Conservation (phyloP, 1,284 basidiomycete genomes). For the Melampsora larici-populina region DNA sequence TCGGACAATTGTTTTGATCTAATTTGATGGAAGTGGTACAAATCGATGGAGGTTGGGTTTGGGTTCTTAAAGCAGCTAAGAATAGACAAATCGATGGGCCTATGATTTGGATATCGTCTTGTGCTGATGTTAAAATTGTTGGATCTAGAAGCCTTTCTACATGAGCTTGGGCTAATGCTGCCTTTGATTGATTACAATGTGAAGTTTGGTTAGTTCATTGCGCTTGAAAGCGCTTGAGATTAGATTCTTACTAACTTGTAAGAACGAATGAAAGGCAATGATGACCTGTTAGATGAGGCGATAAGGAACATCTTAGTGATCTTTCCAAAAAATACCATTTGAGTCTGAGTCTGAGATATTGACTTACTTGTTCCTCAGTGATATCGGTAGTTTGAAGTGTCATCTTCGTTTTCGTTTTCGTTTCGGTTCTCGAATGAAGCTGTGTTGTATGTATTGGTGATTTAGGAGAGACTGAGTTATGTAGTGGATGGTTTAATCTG, state of each 20-base stretch:
- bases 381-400: constrained; percentile 18
- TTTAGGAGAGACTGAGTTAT: no score
- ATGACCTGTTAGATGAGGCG: constrained; percentile 4
- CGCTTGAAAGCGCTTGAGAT: not conserved
- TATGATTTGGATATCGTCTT: constrained; percentile 35
- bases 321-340: not conserved
- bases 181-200: not conserved
- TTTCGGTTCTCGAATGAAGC: no score
- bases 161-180: constrained; percentile 39
- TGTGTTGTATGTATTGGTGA: no score
- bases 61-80: constrained; percentile 18
- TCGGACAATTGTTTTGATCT: constrained; percentile 22
- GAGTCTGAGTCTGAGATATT: not conserved
- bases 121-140: constrained; percentile 12
- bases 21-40: constrained; percentile 17
- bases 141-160: constrained; percentile 21
- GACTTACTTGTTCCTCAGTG: constrained; percentile 25
- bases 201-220: not conserved
- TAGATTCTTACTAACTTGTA: constrained; percentile 11
- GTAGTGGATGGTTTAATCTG: no score
- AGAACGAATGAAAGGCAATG: constrained; percentile 36
- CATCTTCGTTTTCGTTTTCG: not conserved
- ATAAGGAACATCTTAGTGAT: not conserved
- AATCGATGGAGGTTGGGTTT: constrained; percentile 26
- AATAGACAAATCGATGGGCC: constrained; percentile 36